Evolutionary conservation across 73 alveolate genomes (phyloP).

Genomic region (Strombidium stylifer): DNA sequence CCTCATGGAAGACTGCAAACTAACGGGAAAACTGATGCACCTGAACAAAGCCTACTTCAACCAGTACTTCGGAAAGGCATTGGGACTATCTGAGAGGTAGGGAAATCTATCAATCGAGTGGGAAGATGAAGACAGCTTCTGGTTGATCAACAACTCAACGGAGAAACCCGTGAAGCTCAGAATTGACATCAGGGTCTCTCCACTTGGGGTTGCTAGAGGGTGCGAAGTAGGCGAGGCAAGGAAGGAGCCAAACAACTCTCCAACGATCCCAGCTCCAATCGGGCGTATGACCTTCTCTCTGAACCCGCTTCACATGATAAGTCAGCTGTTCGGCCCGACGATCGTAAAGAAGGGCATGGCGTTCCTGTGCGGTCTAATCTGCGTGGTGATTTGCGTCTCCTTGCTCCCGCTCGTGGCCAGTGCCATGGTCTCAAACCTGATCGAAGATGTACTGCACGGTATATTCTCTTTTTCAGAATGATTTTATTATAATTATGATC

Average conservation of each 20-base stretch:
- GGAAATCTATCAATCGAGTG: not conserved
- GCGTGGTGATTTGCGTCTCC: too few relatives aligned
- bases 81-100: slow-evolving; percentile 30
- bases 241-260: slow-evolving; percentile 95
- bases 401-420: too few relatives aligned
- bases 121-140: slow-evolving; percentile 77
- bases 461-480: too few relatives aligned
- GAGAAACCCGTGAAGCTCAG: slow-evolving; percentile 58
- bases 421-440: too few relatives aligned
- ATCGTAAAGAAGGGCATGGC: slow-evolving; percentile 78
- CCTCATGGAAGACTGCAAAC: slow-evolving; percentile 37
- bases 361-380: slow-evolving; percentile 60
- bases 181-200: slow-evolving; percentile 79
- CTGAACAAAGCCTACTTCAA: slow-evolving; percentile 40
- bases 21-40: slow-evolving; percentile 22
- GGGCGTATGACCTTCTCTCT: slow-evolving; percentile 93
- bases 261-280: slow-evolving; percentile 94
- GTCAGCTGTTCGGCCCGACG: slow-evolving; percentile 87
- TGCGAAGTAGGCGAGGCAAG: slow-evolving; percentile 93
- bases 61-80: slow-evolving; percentile 20
- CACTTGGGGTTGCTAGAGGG: slow-evolving; percentile 73
- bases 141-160: slow-evolving; percentile 74
- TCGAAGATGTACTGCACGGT: too few relatives aligned
- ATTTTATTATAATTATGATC: too few relatives aligned
- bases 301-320: slow-evolving; percentile 91